Base-by-base conservation (phyloP, 805 yeast species). In the Priceomyces melissophilus region DNA sequence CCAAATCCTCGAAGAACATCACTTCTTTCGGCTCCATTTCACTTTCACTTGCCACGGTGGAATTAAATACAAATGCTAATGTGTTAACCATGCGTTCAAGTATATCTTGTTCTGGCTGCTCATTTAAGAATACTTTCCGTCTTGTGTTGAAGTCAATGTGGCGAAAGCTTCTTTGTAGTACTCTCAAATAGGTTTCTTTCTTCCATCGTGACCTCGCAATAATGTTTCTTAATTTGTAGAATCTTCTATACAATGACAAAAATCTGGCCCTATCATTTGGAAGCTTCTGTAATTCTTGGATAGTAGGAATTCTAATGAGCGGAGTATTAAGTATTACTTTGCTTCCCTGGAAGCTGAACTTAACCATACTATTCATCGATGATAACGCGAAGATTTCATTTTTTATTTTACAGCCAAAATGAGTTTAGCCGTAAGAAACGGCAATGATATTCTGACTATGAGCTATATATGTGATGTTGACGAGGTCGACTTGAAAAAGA, bases 171-270 rank as follows among this genome's bases (percentile, higher is more conserved):
- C 69, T 48, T 38, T 65, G 53, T 32, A 67, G 28, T 9, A 58
- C 36, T 8, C 47, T 52, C 17, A 42, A 42, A 43, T 57, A 64
- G 23, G 47, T 42, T 7, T 48, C 40, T 4, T 26, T 39, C 13
- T 28, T 27, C 25, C 44, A 32, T 14, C 30, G 29, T 7, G 48
- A 51, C 5, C 42, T 42, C 23, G 52, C 54, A 3, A 60, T 44
- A 32, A 61, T 34, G 25, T 56, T 45, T 12, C 74, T 55, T 14
- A 69, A 50, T 26, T 54, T 51, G 45, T 48, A 67, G 32, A 69
- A 59, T 35, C 50, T 57, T 43, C 60, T 67, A 44, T 69, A 69
- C 2, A 55, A 42, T 6, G 48, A 30, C 5, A 54, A 40, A n/a
- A 50, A 42, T 39, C 49, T 47, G 12, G 41, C 32, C 32, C 34